Percentiles rank a stretch among this genome's conserved stretches.
Conservation (phyloP, 2,329 filamentous ascomycete species). For the Septoria linicola region DNA sequence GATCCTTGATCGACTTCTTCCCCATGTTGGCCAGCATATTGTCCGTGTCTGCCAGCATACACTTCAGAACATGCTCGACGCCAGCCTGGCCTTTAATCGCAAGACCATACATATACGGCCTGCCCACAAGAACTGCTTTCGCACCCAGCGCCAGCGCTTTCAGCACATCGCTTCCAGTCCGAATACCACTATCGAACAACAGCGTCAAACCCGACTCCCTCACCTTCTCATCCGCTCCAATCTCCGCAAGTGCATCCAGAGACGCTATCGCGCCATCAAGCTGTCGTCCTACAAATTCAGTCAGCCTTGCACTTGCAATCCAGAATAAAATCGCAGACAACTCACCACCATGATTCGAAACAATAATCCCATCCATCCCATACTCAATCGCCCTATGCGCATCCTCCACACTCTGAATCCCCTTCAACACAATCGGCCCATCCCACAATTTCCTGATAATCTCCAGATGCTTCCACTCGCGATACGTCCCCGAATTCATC, state of each 20-base stretch:
- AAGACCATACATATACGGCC: constrained; percentile 60
- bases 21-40: constrained; percentile 28
- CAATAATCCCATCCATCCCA: constrained; percentile 53
- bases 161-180: constrained; percentile 52
- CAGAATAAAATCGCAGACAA: too few relatives aligned
- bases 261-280: constrained; percentile 53
- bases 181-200: constrained; percentile 54
- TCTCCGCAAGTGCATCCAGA: constrained; percentile 58
- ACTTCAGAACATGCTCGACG: constrained; percentile 44
- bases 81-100: constrained; percentile 58
- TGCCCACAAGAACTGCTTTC: constrained; percentile 57
- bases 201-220: constrained; percentile 42
- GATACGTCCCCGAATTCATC: constrained; percentile 36
- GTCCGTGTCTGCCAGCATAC: constrained; percentile 28
- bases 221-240: constrained; percentile 60
- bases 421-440: constrained; percentile 64
- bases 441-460: constrained; percentile 62
- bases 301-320: too few relatives aligned
- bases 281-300: constrained; percentile 40
- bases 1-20: constrained; percentile 23
- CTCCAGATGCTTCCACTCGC: constrained; percentile 60
- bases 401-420: constrained; percentile 55
- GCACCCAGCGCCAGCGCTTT: constrained; percentile 58
- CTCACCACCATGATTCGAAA: constrained; percentile 53
- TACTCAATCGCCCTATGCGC: constrained; percentile 47